Evolutionary conservation across 2,329 filamentous ascomycete genomes (phyloP).

Genomic region (Stemphylium lycopersici): DNA sequence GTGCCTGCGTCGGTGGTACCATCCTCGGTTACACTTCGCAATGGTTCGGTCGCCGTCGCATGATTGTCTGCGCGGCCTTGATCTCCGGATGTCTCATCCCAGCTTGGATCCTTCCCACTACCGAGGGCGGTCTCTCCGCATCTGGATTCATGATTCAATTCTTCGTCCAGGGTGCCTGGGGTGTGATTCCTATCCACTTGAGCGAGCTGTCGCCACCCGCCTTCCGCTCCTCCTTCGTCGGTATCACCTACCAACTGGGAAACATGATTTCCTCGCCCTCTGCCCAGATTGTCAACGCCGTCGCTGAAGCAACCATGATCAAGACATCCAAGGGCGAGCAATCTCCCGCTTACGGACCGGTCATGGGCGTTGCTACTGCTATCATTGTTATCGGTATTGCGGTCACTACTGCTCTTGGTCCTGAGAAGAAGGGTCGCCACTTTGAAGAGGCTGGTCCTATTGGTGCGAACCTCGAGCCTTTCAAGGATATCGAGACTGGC

Average conservation of each 20-base stretch:
- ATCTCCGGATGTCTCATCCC: constrained; percentile 69
- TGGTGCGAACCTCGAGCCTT: constrained; percentile 43
- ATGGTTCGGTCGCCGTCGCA: constrained; percentile 73
- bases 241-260: constrained; percentile 74
- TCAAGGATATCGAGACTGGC: constrained; percentile 44
- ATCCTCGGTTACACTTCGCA: constrained; percentile 77
- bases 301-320: constrained; percentile 64
- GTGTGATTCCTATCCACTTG: constrained; percentile 66
- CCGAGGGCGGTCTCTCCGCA: constrained; percentile 65
- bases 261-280: constrained; percentile 76
- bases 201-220: constrained; percentile 75
- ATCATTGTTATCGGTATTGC: constrained; percentile 76
- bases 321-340: constrained; percentile 59
- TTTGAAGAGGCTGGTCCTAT: constrained; percentile 68
- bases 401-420: constrained; percentile 71
- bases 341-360: constrained; percentile 74
- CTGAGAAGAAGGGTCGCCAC: constrained; percentile 73
- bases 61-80: constrained; percentile 67
- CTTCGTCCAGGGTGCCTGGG: constrained; percentile 54
- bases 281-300: constrained; percentile 77
- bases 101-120: constrained; percentile 71
- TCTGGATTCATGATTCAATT: constrained; percentile 72
- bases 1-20: constrained; percentile 75
- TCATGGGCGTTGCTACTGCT: constrained; percentile 77
- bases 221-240: constrained; percentile 73